These are phyloP conservation scores for Quercus variabilis DNA, from an alignment of 306 rosid species.

Conservation along the genomic window DNA sequence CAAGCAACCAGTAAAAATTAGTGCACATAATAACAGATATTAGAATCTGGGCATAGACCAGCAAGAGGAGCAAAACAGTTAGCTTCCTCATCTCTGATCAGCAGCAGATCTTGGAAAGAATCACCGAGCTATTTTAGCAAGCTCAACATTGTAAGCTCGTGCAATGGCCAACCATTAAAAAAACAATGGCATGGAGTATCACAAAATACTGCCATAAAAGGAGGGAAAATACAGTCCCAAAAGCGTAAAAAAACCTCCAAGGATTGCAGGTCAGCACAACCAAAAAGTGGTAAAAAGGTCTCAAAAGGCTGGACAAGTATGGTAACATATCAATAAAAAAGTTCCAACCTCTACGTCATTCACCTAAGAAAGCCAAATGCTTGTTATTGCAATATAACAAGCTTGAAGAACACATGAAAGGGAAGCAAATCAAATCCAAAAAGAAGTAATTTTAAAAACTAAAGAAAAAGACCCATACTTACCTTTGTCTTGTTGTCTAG, in stretches of 20 bases:
- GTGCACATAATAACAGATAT: too few relatives aligned
- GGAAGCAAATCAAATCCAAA: constrained; percentile 42
- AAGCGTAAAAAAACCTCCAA: constrained; percentile 38
- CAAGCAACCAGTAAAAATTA: too few relatives aligned
- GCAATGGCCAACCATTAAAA: too few relatives aligned
- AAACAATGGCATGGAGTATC: too few relatives aligned
- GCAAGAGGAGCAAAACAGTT: too few relatives aligned
- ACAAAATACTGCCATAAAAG: constrained; percentile 23
- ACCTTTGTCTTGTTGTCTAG: constrained; percentile 35
- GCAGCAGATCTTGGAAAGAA: too few relatives aligned
- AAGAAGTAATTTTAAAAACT: constrained; percentile 41
- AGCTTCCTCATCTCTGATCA: too few relatives aligned
- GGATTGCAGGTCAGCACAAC: constrained; percentile 41
- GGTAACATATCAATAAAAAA: constrained; percentile 45
- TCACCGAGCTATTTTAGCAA: too few relatives aligned
- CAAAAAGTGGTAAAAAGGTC: constrained; percentile 44
- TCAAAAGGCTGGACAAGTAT: constrained; percentile 40
- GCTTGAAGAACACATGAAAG: constrained; percentile 53
- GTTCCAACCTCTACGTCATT: constrained; percentile 64
- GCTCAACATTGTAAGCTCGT: too few relatives aligned
- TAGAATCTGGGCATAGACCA: too few relatives aligned
- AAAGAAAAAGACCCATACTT: neutral
- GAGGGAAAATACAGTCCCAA: constrained; percentile 37
- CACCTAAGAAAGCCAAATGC: constrained; percentile 72
- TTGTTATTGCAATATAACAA: constrained; percentile 51